Evolutionary conservation across 192 early-diverging fungal genomes (phyloP).

Genomic region (Dissophora globulifera): DNA sequence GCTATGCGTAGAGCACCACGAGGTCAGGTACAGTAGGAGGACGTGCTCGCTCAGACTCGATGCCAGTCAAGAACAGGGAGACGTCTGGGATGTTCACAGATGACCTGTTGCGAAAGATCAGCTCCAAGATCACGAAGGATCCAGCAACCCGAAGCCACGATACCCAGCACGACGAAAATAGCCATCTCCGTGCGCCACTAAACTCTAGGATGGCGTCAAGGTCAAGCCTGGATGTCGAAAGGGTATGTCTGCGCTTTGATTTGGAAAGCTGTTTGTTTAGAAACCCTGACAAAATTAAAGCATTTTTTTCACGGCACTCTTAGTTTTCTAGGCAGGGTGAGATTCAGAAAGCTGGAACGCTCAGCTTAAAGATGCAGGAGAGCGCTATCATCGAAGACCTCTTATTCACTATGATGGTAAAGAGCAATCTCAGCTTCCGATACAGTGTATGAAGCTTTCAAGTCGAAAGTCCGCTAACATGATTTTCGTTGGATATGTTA

Average conservation of each 20-base stretch:
- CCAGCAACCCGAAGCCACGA: slow-evolving; percentile 18
- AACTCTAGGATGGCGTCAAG: slow-evolving; percentile 34
- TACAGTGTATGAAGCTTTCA: too few species aligned
- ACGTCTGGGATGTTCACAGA: slow-evolving; percentile 26
- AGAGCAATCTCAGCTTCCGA: too few species aligned
- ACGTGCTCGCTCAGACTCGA: slow-evolving; percentile 33
- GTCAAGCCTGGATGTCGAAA: slow-evolving; percentile 18
- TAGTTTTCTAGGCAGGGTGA: slow-evolving; percentile 8
- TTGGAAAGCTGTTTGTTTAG: too few species aligned
- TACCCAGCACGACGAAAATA: slow-evolving; percentile 27
- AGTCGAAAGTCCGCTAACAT: too few species aligned
- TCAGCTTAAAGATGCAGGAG: slow-evolving; percentile 75
- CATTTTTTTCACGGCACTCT: too few species aligned
- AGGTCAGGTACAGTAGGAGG: background rate
- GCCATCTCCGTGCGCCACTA: slow-evolving; percentile 34
- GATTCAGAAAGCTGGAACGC: slow-evolving; percentile 38
- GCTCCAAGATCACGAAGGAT: slow-evolving; percentile 21
- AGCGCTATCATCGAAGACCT: slow-evolving; percentile 89
- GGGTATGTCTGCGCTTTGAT: too few species aligned
- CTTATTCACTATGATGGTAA: slow-evolving; percentile 85
- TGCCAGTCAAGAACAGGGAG: slow-evolving; percentile 29
- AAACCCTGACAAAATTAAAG: too few species aligned
- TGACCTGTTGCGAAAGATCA: slow-evolving; percentile 32
- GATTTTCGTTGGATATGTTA: slow-evolving; percentile 6
- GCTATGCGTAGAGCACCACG: background rate